A percentile compares a stretch with the other conserved stretches of the same genome.
Evolutionary conservation across 768 basidiomycete genomes (phyloP).

Genomic region (Lentinula lateritia): DNA sequence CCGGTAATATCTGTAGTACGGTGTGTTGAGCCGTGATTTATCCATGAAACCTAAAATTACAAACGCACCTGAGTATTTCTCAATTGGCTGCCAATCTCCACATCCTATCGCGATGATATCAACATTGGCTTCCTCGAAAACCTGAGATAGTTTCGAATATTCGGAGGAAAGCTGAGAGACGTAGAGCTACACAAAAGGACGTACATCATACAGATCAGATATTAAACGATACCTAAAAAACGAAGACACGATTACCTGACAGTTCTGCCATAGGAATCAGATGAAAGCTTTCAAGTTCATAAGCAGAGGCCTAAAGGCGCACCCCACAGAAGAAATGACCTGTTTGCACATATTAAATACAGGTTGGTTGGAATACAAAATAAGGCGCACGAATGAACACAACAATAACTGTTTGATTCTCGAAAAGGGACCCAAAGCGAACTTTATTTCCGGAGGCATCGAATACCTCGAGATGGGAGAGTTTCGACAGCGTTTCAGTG

Average conservation of each 20-base stretch:
- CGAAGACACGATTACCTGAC: background rate
- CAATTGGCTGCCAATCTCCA: slow-evolving; percentile 49
- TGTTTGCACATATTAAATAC: slow-evolving; percentile 11
- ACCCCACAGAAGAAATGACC: slow-evolving; percentile 69
- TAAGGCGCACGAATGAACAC: slow-evolving; percentile 53
- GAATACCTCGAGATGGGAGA: slow-evolving; percentile 34
- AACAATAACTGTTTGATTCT: slow-evolving; percentile 45
- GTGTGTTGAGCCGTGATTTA: background rate
- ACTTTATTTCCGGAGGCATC: slow-evolving; percentile 41
- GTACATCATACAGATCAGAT: background rate
- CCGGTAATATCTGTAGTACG: slow-evolving; percentile 30
- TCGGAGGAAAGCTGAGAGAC: slow-evolving; percentile 32
- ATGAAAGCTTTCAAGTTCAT: background rate
- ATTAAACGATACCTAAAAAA: slow-evolving; percentile 6
- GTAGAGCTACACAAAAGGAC: slow-evolving; percentile 39
- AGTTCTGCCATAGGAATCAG: background rate
- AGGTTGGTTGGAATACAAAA: background rate
- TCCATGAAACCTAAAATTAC: background rate
- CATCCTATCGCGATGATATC: slow-evolving; percentile 54
- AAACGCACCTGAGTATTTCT: slow-evolving; percentile 39
- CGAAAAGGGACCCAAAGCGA: slow-evolving; percentile 47
- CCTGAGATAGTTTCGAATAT: slow-evolving; percentile 13
- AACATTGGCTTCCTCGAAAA: slow-evolving; percentile 31
- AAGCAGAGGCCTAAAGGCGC: slow-evolving; percentile 14
- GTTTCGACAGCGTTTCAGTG: slow-evolving; percentile 25